Conservation (phyloP, 1,284 basidiomycete genomes). For the Anthracocystis walkeri region DNA sequence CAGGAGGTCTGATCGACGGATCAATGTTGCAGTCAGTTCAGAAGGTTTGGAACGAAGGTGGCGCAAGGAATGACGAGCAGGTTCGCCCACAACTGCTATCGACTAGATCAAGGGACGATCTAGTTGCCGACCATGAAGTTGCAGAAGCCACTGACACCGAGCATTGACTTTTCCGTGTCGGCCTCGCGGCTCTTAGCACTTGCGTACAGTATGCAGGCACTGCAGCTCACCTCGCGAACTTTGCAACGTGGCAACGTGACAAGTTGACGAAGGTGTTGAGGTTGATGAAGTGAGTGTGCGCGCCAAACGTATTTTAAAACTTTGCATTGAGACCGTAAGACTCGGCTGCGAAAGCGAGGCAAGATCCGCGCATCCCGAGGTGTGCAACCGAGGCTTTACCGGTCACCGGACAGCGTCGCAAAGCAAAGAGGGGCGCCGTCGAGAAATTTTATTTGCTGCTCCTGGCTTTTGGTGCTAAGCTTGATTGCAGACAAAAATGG, state of each 20-base stretch:
- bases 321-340: not conserved
- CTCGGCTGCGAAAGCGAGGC: not conserved
- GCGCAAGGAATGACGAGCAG: too few relatives aligned
- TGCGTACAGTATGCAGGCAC: not conserved
- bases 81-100: too few relatives aligned
- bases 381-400: not conserved
- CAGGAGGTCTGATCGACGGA: too few relatives aligned
- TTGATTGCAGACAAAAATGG: too few relatives aligned
- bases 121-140: too few relatives aligned
- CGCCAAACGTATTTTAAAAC: slow-evolving; percentile 2
- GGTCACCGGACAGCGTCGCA: not conserved
- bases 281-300: slow-evolving; percentile 1
- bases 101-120: too few relatives aligned
- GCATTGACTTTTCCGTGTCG: not conserved
- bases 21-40: too few relatives aligned
- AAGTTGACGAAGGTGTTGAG: not conserved
- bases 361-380: not conserved
- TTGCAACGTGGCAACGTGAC: slow-evolving; percentile 1
- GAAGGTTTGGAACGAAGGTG: too few relatives aligned
- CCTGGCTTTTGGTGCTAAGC: too few relatives aligned
- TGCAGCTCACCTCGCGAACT: not conserved
- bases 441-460: not conserved
- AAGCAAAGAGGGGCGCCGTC: not conserved
- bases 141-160: too few relatives aligned
- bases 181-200: not conserved